phyloP scores from a whole-genome alignment of 306 rosid genomes.

The Quillaja saponaria region DNA sequence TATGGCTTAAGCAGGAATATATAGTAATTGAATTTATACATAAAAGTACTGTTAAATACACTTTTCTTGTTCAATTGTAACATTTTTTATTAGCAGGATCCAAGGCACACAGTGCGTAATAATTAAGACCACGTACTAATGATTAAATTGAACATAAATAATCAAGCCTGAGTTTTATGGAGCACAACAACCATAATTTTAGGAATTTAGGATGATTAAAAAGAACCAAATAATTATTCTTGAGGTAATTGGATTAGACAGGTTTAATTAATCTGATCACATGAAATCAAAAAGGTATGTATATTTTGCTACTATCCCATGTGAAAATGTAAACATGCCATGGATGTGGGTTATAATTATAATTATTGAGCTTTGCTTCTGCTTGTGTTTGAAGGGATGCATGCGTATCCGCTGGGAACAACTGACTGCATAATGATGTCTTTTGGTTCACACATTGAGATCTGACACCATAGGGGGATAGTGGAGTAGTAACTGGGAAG shows the following conservation, averaged over 20 bases:
- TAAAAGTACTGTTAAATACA: too few relatives aligned
- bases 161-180: conserved; percentile 34
- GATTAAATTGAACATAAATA: conserved; percentile 13
- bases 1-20: conserved; percentile 37
- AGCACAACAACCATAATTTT: conserved; percentile 38
- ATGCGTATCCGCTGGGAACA: conserved; percentile 14
- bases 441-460: conserved; percentile 41
- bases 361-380: conserved; percentile 24
- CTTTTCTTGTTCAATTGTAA: not conserved
- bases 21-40: conserved; percentile 37
- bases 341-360: not conserved
- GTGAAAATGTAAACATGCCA: too few relatives aligned
- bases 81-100: conserved; percentile 36
- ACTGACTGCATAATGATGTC: conserved; percentile 36
- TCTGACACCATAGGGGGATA: not conserved
- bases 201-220: conserved; percentile 26
- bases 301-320: not conserved
- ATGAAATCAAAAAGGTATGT: not conserved
- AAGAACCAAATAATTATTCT: too few relatives aligned
- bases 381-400: conserved; percentile 56
- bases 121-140: too few relatives aligned
- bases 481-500: not conserved
- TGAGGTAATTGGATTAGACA: too few relatives aligned
- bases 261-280: too few relatives aligned
- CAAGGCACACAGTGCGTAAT: conserved; percentile 35